These are phyloP conservation scores for Trypanosoma cruzi DNA, from an alignment of 208 protist species.

Conservation along the genomic window DNA sequence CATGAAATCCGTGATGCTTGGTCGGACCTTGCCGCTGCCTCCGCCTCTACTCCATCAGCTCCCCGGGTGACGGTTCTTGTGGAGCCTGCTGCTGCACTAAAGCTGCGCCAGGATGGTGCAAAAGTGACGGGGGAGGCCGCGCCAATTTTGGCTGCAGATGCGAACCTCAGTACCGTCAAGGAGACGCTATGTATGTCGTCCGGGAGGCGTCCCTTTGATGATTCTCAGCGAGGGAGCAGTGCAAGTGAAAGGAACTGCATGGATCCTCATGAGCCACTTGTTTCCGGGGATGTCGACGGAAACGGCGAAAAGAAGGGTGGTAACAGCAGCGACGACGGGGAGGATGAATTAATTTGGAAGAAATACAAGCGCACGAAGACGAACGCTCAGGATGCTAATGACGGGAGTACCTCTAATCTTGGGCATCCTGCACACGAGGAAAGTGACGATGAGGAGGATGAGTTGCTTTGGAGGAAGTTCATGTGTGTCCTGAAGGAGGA, in stretches of 20 bases:
- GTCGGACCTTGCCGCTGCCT: constrained; percentile 14
- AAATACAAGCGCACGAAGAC: background rate
- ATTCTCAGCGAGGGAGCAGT: background rate
- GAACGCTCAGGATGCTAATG: background rate
- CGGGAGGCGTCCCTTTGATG: background rate
- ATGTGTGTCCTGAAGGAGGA: background rate
- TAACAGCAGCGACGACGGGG: background rate
- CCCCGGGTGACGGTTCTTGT: constrained; percentile 11
- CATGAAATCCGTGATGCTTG: constrained; percentile 18
- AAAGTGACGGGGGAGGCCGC: background rate
- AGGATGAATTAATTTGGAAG: constrained; percentile 15
- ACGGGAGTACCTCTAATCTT: background rate
- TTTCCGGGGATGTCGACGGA: background rate
- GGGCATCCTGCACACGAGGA: background rate
- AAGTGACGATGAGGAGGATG: constrained; percentile 1
- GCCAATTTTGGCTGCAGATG: background rate
- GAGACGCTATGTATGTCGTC: background rate
- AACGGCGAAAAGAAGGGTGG: background rate
- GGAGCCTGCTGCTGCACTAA: constrained; percentile 3
- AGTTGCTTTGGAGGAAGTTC: constrained; percentile 9
- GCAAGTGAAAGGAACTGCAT: background rate
- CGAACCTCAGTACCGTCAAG: background rate
- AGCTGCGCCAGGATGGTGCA: background rate
- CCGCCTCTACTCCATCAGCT: background rate
- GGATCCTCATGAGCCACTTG: background rate